Base-by-base conservation (phyloP, 2,329 filamentous ascomycete genomes). In the Westerdykella sp. region DNA sequence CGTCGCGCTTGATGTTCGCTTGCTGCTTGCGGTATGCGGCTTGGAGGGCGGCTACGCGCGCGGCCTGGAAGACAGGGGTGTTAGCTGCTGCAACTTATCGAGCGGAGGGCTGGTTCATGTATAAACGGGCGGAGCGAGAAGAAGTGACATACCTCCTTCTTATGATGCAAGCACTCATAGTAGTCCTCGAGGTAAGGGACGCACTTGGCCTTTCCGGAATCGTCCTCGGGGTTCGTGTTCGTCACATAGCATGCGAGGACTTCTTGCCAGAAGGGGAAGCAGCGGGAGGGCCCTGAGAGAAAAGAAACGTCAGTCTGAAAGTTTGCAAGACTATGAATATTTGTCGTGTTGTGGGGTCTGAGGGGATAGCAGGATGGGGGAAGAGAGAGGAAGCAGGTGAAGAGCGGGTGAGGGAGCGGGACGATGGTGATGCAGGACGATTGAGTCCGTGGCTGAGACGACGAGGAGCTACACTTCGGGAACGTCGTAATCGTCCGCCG, bases 231-330 rank as follows among this genome's bases (percentile, higher is more conserved):
- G 53, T 78, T 79, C 43, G 88, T 88, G 75, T 97, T 97, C 66
- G 95, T 83, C 48, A 96, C 89, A 70, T 98, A 98, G 81, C 93
- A 98, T 62, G 89, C 89, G 67, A 98, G 85, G 54, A 97, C 83
- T 73, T 98, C 93, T 74, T 98, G 93, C 93, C 93, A 98, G 81
- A 96, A 98, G 66, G 90, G 87, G 76, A 95, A 97, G 82, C 93
- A 98, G 71, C 91, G 87, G 60, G 76, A 78, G 54, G 79, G 78
- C 62, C 81, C 81, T 84, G 60, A 31, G 14, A 31, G 15, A 30
- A 22, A 31, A 34, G 32, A 15, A 14, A 37, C 22, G 42, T 43
- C 16, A 25, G 37, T 39, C 36, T 18, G 30, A 31, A n/a, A 39
- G 16, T 16, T 35, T 11, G 22, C 40, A 39, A 34, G 16, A 16